These are phyloP conservation scores for Nannochloropsis salina DNA, from an alignment of 108 stramenopile species.

Conservation along the genomic window DNA sequence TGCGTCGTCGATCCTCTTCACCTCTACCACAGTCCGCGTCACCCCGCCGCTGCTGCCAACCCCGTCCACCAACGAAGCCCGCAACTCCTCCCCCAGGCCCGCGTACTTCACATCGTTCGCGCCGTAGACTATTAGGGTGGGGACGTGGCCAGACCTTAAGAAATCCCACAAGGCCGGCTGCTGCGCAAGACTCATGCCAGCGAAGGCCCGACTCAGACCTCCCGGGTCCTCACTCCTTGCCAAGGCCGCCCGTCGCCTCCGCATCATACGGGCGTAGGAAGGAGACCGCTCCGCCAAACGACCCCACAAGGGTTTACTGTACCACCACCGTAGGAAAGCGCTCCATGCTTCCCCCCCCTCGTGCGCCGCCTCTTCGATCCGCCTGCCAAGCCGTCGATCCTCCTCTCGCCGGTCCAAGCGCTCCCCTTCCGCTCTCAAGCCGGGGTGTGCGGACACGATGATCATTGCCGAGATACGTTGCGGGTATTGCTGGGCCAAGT, in stretches of 20 bases:
- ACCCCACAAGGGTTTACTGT: conserved; percentile 34
- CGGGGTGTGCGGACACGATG: conserved; percentile 32
- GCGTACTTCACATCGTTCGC: conserved; percentile 35
- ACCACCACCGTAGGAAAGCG: conserved; percentile 36
- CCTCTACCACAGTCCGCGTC: neutral
- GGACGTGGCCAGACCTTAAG: neutral
- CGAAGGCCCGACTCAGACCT: conserved; percentile 21
- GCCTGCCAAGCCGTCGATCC: neutral
- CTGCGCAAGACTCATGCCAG: conserved; percentile 35
- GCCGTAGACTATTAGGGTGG: conserved; percentile 30
- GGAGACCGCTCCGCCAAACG: neutral
- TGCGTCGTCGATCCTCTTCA: neutral
- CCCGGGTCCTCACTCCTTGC: neutral
- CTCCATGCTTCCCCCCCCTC: conserved; percentile 2
- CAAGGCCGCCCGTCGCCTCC: conserved; percentile 15
- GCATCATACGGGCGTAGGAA: conserved; percentile 28
- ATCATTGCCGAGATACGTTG: conserved; percentile 8
- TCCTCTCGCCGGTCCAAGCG: conserved; percentile 26
- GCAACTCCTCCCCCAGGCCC: neutral
- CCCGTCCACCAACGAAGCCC: neutral
- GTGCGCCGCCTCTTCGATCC: neutral
- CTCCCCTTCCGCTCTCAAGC: conserved; percentile 8
- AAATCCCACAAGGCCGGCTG: conserved; percentile 31
- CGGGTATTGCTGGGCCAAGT: conserved; percentile 21
- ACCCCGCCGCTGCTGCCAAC: neutral